Base-by-base conservation (phyloP, 176 grass and related monocot species). In the Tuctoria greenei region DNA sequence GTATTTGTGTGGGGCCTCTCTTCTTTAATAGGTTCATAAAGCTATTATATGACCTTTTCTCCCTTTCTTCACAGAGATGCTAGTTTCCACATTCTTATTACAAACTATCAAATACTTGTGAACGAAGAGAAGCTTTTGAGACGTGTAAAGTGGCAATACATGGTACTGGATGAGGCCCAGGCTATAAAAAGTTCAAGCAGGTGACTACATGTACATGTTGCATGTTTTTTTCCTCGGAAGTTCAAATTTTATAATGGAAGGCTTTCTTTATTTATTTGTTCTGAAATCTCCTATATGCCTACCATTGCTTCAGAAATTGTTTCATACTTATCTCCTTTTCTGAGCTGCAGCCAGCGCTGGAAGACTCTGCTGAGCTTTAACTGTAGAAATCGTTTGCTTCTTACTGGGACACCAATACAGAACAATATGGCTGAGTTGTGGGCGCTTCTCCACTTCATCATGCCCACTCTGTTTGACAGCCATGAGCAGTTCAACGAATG, bases 361-460 rank as follows among this genome's bases (percentile, higher is more conserved):
- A 95, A 88, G 67, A 99, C 92, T 28, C 93, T 99, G 79, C 87
- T 99, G 74, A 90, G 87, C 66, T 99, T 99, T 80, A 99, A 95
- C 79, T 99, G 96, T 87, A 92, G 96, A 83, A 99, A 99, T 67
- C 96, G 96, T 38, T 87, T 99, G 81, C 96, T 99, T 87, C 89
- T 99, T 67, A 93, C 96, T 74, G 96, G 96, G 43, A 99, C 96
- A 75, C 96, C 96, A 41, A 93, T 99, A 83, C 96, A 99, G 61
- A 99, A 99, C 76, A 99, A 95, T 67, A 99, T 99, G 96, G 91
- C 96, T 80, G 96, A 99, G 74, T 64, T 99, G 72, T 99, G 96
- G 96, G 96, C 96, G 16, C 89, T 99, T 85, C 96, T 99, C 80
- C 96, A 99, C 82, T 99, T 99, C 74, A 99, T 99, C 74, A 99